Evolutionary conservation across 2,329 filamentous ascomycete species (phyloP).

Genomic region (Penicillium verrucosum): DNA sequence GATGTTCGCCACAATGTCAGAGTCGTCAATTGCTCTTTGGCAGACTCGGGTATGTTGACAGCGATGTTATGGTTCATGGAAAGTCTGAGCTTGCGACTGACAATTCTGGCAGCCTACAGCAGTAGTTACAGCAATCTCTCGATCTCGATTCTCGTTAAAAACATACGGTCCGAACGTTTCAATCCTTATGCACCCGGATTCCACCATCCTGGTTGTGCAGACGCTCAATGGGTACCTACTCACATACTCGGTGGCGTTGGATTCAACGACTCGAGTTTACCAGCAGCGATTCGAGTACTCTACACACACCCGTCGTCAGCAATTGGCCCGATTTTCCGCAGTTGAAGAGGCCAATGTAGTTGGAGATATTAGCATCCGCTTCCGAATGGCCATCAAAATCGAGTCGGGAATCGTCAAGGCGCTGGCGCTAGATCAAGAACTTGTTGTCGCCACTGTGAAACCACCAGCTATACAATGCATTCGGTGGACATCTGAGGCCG

Average conservation of each 20-base stretch:
- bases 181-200: constrained; percentile 84
- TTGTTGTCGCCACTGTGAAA: constrained; percentile 86
- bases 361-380: constrained; percentile 82
- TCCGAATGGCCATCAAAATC: constrained; percentile 96
- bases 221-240: constrained; percentile 84
- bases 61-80: constrained; percentile 1
- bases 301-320: constrained; percentile 45
- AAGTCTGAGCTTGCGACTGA: constrained; percentile 23
- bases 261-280: constrained; percentile 78
- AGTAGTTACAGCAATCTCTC: constrained; percentile 77
- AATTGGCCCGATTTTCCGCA: constrained; percentile 54
- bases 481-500: constrained; percentile 81
- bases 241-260: constrained; percentile 86
- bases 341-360: constrained; percentile 80
- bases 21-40: constrained; percentile 87
- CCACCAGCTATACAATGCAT: constrained; percentile 97
- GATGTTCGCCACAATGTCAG: constrained; percentile 82
- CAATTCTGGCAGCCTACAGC: constrained; percentile 67
- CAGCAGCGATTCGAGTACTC: constrained; percentile 67
- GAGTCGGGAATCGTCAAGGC: constrained; percentile 90
- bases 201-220: constrained; percentile 85
- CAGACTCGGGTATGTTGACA: constrained; percentile 72
- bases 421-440: constrained; percentile 84
- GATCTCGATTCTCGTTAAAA: constrained; percentile 73
- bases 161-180: constrained; percentile 83